Evolutionary conservation across 2,329 filamentous ascomycete species (phyloP).

Genomic region (Colletotrichum cereale): DNA sequence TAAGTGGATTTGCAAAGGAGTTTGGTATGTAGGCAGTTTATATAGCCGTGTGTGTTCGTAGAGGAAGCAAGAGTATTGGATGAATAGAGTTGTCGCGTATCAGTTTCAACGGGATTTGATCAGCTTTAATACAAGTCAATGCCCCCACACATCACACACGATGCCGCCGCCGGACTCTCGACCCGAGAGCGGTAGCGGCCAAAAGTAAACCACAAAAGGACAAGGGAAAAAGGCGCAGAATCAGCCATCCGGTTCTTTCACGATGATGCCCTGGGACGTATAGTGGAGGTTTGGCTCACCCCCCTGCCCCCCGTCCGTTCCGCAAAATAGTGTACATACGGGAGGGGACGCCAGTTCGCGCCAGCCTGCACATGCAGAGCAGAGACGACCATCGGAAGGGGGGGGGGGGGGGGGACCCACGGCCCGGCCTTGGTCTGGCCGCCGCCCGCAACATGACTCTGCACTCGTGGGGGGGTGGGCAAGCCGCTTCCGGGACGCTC

Average conservation of each 20-base stretch:
- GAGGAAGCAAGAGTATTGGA: not conserved
- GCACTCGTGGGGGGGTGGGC: conserved; percentile 7
- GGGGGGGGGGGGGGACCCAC: not conserved
- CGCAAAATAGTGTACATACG: not conserved
- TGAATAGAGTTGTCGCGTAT: conserved; percentile 24
- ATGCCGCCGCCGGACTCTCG: conserved; percentile 29
- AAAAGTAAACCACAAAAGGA: not conserved
- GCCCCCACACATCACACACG: conserved; percentile 21
- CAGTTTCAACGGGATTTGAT: conserved; percentile 30
- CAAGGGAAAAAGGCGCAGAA: not conserved
- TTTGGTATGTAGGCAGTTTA: not conserved
- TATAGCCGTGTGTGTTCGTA: not conserved
- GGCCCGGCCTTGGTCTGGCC: not conserved
- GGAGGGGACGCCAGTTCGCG: conserved; percentile 31
- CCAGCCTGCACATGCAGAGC: conserved; percentile 22
- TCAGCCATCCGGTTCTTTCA: conserved; percentile 19
- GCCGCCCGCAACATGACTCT: conserved; percentile 14
- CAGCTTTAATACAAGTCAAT: conserved; percentile 40
- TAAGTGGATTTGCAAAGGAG: not conserved
- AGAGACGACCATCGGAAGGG: not conserved
- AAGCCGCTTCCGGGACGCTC: conserved; percentile 37
- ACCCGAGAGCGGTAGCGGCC: conserved; percentile 33
- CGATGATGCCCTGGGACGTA: conserved; percentile 29
- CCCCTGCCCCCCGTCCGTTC: conserved; percentile 7
- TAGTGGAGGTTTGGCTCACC: conserved; percentile 9